phyloP scores from a whole-genome alignment of 2,329 filamentous ascomycete species.

The Cytospora chrysosperma region DNA sequence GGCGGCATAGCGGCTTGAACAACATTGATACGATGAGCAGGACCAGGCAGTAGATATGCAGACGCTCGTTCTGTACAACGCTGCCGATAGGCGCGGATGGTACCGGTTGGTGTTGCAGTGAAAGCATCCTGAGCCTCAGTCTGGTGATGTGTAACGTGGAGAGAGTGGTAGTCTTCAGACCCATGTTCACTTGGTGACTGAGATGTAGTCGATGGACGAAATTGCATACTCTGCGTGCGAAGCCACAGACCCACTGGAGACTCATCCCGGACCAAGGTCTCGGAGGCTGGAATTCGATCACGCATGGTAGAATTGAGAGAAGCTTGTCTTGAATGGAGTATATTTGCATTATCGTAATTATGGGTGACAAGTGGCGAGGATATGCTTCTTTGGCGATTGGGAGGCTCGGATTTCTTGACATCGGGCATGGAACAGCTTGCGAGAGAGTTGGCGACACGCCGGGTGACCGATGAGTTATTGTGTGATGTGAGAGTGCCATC shows the following conservation, averaged over 20 bases:
- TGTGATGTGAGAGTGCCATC: conserved; percentile 8
- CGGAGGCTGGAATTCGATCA: conserved; percentile 14
- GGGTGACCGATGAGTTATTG: neutral
- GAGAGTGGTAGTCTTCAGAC: neutral
- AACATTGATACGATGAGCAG: neutral
- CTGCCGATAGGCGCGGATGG: neutral
- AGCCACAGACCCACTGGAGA: conserved; percentile 23
- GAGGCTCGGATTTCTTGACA: neutral
- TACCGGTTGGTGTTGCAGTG: neutral
- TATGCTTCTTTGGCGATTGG: conserved; percentile 5
- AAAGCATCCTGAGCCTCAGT: neutral
- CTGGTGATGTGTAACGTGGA: neutral
- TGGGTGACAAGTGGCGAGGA: conserved; percentile 7
- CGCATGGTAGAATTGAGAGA: conserved; percentile 10
- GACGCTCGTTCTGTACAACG: neutral
- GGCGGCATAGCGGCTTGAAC: neutral
- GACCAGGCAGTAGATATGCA: neutral
- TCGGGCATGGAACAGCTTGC: neutral
- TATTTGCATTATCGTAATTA: neutral
- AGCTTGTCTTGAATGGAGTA: neutral
- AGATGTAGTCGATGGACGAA: conserved; percentile 10
- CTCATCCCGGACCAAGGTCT: conserved; percentile 18
- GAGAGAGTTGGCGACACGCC: conserved; percentile 1
- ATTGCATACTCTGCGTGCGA: conserved; percentile 17
- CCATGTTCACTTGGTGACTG: conserved; percentile 7